A percentile compares a stretch with the other conserved stretches of the same genome.
phyloP scores from a whole-genome alignment of 2,329 filamentous ascomycete species.

The Rhexocercosporidium sp. region DNA sequence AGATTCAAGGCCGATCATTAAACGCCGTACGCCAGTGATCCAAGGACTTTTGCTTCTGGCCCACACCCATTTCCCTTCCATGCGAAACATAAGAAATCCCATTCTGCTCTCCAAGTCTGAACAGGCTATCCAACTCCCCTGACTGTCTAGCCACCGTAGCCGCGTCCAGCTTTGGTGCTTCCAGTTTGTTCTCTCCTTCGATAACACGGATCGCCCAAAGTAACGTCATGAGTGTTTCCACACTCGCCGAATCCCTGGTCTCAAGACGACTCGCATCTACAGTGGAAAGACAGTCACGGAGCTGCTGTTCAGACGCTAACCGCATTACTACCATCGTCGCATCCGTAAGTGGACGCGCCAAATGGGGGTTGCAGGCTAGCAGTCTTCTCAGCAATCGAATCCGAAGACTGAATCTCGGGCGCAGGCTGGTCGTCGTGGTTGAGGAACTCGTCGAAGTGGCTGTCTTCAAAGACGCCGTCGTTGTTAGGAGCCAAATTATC shows the following conservation, averaged over 20 bases:
- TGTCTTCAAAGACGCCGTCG: conserved; percentile 57
- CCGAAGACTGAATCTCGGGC: conserved; percentile 43
- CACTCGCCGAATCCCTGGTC: conserved; percentile 34
- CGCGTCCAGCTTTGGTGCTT: conserved; percentile 35
- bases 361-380: conserved; percentile 74
- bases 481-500: conserved; percentile 70
- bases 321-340: conserved; percentile 76
- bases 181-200: conserved; percentile 33
- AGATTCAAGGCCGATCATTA: conserved; percentile 16
- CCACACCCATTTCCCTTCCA: conserved; percentile 15
- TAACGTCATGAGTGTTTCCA: conserved; percentile 42
- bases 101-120: conserved; percentile 28
- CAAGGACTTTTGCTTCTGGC: conserved; percentile 38
- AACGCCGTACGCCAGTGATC: conserved; percentile 39
- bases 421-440: conserved; percentile 53
- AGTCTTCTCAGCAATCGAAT: conserved; percentile 51
- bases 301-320: conserved; percentile 63
- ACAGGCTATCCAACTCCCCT: conserved; percentile 37
- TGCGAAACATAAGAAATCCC: conserved; percentile 25
- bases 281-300: conserved; percentile 40
- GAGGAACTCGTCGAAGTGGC: conserved; percentile 58
- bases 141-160: conserved; percentile 38
- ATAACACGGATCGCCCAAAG: conserved; percentile 41
- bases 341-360: conserved; percentile 76
- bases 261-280: conserved; percentile 36